Evolutionary conservation across 108 stramenopile species (phyloP).

Genomic region (Nitzschia sp.): DNA sequence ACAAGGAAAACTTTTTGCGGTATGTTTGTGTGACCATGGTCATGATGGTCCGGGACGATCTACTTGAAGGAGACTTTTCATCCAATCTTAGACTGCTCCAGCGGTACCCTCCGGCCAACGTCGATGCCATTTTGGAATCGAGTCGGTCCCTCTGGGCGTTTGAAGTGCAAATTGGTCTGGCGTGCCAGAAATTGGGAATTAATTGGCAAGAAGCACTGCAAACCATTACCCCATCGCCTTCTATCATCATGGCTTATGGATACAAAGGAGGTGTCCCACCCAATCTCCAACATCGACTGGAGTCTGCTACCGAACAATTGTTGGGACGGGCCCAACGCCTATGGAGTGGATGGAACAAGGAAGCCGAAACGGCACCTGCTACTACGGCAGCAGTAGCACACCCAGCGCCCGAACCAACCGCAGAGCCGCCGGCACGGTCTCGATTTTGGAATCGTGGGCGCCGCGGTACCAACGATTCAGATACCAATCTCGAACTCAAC

Average conservation of each 20-base stretch:
- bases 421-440: background rate
- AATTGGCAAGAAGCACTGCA: constrained; percentile 64
- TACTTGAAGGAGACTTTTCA: constrained; percentile 81
- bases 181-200: constrained; percentile 76
- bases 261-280: constrained; percentile 55
- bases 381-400: background rate
- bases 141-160: constrained; percentile 81
- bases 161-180: constrained; percentile 80
- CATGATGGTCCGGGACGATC: constrained; percentile 74
- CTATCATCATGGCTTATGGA: constrained; percentile 84
- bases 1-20: constrained; percentile 90
- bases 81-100: constrained; percentile 73
- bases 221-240: constrained; percentile 65
- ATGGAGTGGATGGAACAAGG: constrained; percentile 16
- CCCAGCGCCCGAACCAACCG: background rate
- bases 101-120: constrained; percentile 65
- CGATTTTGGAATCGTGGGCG: constrained; percentile 22
- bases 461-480: constrained; percentile 7
- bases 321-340: constrained; percentile 16
- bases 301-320: constrained; percentile 2
- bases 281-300: background rate
- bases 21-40: constrained; percentile 94
- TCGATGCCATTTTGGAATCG: constrained; percentile 72
- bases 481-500: background rate
- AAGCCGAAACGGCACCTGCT: background rate